These are phyloP conservation scores for Entelexis sorbosivorans DNA, from an alignment of 1,139 yeast species.

Conservation along the genomic window DNA sequence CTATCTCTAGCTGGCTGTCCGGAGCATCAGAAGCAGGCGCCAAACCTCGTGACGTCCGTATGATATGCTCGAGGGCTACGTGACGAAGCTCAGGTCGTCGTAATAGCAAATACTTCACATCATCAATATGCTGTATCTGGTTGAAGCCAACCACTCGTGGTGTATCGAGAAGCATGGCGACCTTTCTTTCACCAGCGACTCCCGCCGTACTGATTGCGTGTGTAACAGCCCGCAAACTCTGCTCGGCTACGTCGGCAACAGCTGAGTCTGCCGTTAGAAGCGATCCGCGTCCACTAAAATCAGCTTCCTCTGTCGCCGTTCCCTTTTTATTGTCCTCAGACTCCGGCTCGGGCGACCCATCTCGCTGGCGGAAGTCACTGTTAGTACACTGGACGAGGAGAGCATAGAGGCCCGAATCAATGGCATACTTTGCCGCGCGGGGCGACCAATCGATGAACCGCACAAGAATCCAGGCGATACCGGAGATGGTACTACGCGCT, in stretches of 20 bases:
- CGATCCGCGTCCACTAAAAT: neutral
- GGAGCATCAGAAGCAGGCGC: neutral
- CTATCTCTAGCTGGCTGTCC: neutral
- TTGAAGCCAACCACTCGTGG: neutral
- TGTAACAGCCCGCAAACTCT: neutral
- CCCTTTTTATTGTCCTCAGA: neutral
- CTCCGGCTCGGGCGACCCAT: no score
- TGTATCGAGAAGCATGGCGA: neutral
- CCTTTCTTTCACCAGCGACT: neutral
- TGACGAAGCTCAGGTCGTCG: neutral
- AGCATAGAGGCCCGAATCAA: neutral
- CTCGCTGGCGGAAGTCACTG: neutral
- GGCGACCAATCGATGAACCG: neutral
- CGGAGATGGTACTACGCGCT: neutral
- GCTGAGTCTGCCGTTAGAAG: neutral
- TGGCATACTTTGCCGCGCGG: neutral
- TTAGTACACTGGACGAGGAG: neutral
- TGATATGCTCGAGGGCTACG: neutral
- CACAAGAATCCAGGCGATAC: neutral
- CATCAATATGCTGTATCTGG: neutral
- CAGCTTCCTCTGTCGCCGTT: no score
- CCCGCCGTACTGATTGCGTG: slow-evolving; percentile 1
- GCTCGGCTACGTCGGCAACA: neutral
- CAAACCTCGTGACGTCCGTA: neutral
- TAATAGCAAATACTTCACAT: neutral